These are phyloP conservation scores for Rhizopus microsporus DNA, from an alignment of 371 early-diverging fungal species.

Conservation along the genomic window DNA sequence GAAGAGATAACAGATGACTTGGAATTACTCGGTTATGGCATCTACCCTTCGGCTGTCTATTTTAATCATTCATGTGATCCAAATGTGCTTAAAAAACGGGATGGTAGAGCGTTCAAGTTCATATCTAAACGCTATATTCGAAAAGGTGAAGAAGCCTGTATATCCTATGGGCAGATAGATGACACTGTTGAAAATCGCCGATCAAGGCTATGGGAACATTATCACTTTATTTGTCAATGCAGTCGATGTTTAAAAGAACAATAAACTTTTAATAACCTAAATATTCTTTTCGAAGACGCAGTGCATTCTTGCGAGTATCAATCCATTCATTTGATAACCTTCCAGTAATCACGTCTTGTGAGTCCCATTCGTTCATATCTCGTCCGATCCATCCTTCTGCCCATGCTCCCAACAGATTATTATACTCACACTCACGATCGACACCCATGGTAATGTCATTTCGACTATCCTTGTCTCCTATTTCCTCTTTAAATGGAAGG, in stretches of 20 bases:
- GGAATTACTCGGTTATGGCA: constrained; percentile 63
- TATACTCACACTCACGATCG: constrained; percentile 26
- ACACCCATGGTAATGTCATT: constrained; percentile 24
- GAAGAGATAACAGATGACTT: constrained; percentile 38
- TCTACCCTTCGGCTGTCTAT: constrained; percentile 73
- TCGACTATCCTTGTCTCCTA: constrained; percentile 17
- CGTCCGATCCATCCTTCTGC: constrained; percentile 28
- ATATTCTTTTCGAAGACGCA: constrained; percentile 25
- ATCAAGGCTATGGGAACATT: constrained; percentile 53
- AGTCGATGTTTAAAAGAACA: constrained; percentile 59
- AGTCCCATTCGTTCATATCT: constrained; percentile 19
- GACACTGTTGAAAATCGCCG: constrained; percentile 45
- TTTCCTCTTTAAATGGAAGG: constrained; percentile 2
- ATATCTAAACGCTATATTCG: constrained; percentile 50
- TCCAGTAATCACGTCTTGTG: constrained; percentile 26
- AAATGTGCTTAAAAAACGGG: constrained; percentile 59
- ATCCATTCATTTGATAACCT: constrained; percentile 30
- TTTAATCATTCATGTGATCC: constrained; percentile 84
- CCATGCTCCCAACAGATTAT: constrained; percentile 38
- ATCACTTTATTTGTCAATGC: constrained; percentile 75
- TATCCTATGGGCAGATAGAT: constrained; percentile 66
- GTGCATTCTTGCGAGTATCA: constrained; percentile 23
- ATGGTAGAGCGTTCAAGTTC: constrained; percentile 58
- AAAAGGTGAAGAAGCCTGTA: constrained; percentile 68
- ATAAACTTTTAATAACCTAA: constrained; percentile 37